Evolutionary conservation across 805 yeast species (phyloP), one percentile per base, ranked within the genome.

Genomic region (Metschnikowia santaceciliae): DNA sequence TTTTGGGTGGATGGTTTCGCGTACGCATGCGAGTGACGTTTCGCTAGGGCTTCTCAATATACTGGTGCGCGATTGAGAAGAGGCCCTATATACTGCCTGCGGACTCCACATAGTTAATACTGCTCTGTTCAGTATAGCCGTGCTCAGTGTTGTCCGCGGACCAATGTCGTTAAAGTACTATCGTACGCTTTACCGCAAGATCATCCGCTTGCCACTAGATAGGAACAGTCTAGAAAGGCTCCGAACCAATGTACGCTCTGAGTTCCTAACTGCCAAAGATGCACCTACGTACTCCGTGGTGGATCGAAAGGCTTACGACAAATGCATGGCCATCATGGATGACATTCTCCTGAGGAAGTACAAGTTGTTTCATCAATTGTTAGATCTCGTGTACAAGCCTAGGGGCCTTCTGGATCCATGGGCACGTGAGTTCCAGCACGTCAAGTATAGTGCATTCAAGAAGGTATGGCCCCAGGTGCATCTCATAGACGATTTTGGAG

Each of bases 381-480:
- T 68, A 14, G 74, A 70, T 54, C 39, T 51, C 3, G 55, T 66
- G 19, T 71, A 64, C 58, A 67, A 64, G 46, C 37, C 48, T 19
- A 39, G 45, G 1, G 51, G 39, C 15, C 54, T 50, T 0, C 34
- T 43, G 10, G 61, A 64, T n/a, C 32, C 15, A 7, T 65, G 71
- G 67, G 43, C 61, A 14, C 26, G 41, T 1, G 55, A 56, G 7
- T 66, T 71, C 52, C 42, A 48, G 3, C 51, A 55, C 10, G 48
- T 56, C 33, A 58, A 59, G 22, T 64, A 66, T 46, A 42, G 55
- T 22, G 48, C 60, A 6, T 53, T 71, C 37, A 61, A 64, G 38
- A 14, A 48, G 1, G 37, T 51, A 3, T 72, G 72, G 72, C 77
- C 77, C 5, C 68, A 61, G 44, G 65, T 62, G 4, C 76, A 74